Evolutionary conservation across 495 filamentous ascomycete species (phyloP), one percentile per base, ranked within the genome.

Genomic region (Neurospora africana): DNA sequence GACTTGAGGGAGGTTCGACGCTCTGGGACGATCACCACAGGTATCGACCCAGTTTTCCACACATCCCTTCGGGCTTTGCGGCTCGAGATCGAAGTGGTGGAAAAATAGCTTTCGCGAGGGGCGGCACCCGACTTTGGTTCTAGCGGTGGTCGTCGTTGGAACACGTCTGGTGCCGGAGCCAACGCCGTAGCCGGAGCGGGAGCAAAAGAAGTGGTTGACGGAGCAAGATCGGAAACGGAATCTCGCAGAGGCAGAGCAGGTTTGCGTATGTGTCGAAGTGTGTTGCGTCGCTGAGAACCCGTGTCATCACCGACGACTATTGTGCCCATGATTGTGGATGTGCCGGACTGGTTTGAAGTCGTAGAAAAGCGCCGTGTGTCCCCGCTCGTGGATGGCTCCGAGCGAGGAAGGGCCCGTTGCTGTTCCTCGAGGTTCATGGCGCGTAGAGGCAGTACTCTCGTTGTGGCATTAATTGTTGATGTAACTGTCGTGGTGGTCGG

Each of bases 1-100:
- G 87, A 88, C 61, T 86, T 87, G 11, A 91, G 79, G 15, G 91
- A 93, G 13, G 91, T 88, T 27, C 80, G 84, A 47, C 91, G 85
- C 58, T 92, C 85, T 15, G 92, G 92, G 47, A 93, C 87, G 23
- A 93, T 87, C 19, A 92, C 87, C 68, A 93, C 91, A 6, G 90
- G 90, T 69, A 91, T 90, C 6, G 80, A 84, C 37, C 86, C 86
- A 44, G 75, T 83, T 73, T 83, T 86, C 78, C 82, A 78, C 9
- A 89, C 83, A 67, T 90, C 88, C 38, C 85, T 83, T n/a, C 85
- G 82, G 15, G 84, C 84, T 69, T 83, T 87, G 39, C 79, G 82
- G 74, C 84, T 87, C 4, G 86, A 85, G 58, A 85, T 85, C n/a
- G 84, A 85, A 68, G 84, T 88, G 38, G 86, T 89, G 5, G 91